phyloP scores from a whole-genome alignment of 345 rosid genomes.

The Dipteronia sinensis region DNA sequence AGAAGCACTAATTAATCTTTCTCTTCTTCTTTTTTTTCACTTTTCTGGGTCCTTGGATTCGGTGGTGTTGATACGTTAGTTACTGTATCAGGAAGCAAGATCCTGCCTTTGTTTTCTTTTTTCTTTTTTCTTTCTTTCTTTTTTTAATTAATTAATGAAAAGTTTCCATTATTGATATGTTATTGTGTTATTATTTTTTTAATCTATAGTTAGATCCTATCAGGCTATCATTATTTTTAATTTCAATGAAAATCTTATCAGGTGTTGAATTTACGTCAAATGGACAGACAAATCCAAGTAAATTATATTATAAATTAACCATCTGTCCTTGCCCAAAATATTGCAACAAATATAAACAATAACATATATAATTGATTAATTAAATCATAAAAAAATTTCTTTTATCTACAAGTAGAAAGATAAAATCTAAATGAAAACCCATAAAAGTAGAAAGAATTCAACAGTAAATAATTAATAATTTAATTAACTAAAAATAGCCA shows the following conservation, averaged over 20 bases:
- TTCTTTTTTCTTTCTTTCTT: not conserved
- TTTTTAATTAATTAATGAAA: not conserved
- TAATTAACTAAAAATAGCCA: no score
- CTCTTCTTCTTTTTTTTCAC: not conserved
- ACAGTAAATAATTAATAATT: no score
- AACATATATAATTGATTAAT: not conserved
- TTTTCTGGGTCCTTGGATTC: conserved; percentile 7
- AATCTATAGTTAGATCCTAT: not conserved
- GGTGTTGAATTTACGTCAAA: not conserved
- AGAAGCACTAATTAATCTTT: not conserved
- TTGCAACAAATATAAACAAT: not conserved
- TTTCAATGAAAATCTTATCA: not conserved
- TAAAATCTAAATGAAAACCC: not conserved
- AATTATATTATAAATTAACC: not conserved
- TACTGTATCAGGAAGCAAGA: no score
- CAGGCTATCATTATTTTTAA: not conserved
- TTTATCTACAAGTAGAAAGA: no score
- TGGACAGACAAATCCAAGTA: not conserved
- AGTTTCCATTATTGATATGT: conserved; percentile 27
- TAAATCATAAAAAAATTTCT: not conserved
- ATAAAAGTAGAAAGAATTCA: conserved; percentile 2
- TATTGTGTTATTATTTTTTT: not conserved
- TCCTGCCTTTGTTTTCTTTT: not conserved
- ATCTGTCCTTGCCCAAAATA: not conserved
- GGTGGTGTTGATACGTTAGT: conserved; percentile 10